Base-by-base conservation (phyloP, 495 filamentous ascomycete genomes). In the Neurospora sp. region DNA sequence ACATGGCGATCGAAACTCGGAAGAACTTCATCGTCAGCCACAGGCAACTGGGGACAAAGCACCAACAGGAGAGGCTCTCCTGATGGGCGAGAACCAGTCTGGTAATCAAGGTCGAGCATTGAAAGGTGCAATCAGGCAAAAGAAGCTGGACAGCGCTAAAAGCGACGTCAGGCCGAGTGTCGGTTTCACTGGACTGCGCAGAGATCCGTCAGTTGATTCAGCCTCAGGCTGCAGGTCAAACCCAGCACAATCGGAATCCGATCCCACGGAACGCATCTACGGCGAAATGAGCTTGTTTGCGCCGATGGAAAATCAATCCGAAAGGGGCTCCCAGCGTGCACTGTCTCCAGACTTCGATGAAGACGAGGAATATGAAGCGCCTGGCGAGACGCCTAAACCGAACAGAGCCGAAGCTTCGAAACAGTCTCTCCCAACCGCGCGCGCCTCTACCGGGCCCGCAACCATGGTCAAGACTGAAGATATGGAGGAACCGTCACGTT, bases 251-350 rank as follows among this genome's bases (percentile, higher is more conserved):
- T 88, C 86, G 27, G 86, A 88, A 59, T 78, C 78, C n/a, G 86
- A 88, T 73, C 86, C 86, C 7, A 84, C 83, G 27, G 86, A 87
- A 71, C 84, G 86, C 20, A 88, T 88, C 27, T 80, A 86, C 48
- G 83, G 81, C 17, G 86, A 88, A 74, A 83, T 86, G 76, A 83
- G 82, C 42, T 82, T 88, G 3, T 88, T 88, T 71, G 86, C 86
- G 12, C 84, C 85, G 0, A 78, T 79, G 68, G 86, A 88, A 39
- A 84, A 84, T 71, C 83, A 85, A 45, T 88, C 86, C 9, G 86
- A 88, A 73, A 83, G 79, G 40, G 83, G 85, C 27, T 88, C 86
- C 8, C 75, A 85, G 37, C 83, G 86, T 53, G 84, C 81, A 20
- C 82, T 81, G 1, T 88, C 86, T 16, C 84, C 84, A 12, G 73